Evolutionary conservation across 2,329 filamentous ascomycete species (phyloP), one percentile per base, ranked within the genome.

Genomic region (Trichothecium sympodiale): DNA sequence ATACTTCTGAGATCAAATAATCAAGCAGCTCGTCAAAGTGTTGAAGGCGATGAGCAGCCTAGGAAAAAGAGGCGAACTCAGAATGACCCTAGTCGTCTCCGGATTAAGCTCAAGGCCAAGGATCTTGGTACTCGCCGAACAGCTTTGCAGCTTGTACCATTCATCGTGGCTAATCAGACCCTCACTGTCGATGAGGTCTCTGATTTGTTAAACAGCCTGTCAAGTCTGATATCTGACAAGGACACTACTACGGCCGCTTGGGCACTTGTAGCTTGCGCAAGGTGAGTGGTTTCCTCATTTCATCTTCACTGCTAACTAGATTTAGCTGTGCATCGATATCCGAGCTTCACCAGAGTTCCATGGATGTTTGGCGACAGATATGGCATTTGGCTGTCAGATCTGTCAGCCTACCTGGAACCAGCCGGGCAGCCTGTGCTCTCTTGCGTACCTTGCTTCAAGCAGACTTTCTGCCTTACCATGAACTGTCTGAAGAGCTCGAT

Each of bases 261-360:
- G 91, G 80, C 86, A 14, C 76, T 94, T 64, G 56, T 95, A 35
- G 80, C 79, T n/a, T 75, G 86, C 51, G 68, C 84, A 42, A 84
- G 83, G 85, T 88, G 62, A 51, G 69, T 37, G n/a, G n/a, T n/a
- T n/a, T n/a, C n/a, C n/a, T n/a, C n/a, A 18, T 30, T 12, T 18
- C 29, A 1, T 10, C 18, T 18, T 40, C 37, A 43, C 42, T 46
- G 23, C 48, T 59, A 26, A 57, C 33, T 17, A 30, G 8, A 27
- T 35, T 14, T 14, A 34, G 38, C 12, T 39, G 29, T 35, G 33
- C 28, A 5, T n/a, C 17, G 16, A 18, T 17, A 25, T 38, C 39
- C 4, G 42, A 45, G 26, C 29, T 38, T 51, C 30, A 50, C 77
- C 9, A 58, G 57, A 39, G 44, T 49, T 43, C 49, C 26, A 16